A percentile compares a stretch with the other conserved stretches of the same genome.
phyloP scores from a whole-genome alignment of 106 monocot species.

The Dioscorea zingiberensis region DNA sequence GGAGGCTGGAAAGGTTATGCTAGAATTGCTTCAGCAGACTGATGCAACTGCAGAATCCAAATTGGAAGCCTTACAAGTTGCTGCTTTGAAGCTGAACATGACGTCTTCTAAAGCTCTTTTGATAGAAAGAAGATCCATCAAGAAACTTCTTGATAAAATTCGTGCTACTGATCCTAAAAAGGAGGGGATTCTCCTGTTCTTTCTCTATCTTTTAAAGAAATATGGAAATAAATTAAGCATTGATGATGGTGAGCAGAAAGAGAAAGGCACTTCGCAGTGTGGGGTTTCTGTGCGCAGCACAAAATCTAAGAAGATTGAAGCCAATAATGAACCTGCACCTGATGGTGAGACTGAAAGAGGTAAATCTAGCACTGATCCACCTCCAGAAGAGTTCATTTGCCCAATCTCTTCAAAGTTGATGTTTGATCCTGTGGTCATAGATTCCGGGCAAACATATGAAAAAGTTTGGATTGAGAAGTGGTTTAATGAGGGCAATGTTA shows the following conservation, averaged over 20 bases:
- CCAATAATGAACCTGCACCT: conserved; percentile 6
- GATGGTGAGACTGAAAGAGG: conserved; percentile 12
- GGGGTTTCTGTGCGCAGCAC: background rate
- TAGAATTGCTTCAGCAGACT: conserved; percentile 38
- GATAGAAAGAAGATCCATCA: conserved; percentile 73
- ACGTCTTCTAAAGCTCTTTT: conserved; percentile 63
- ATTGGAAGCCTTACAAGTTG: conserved; percentile 52
- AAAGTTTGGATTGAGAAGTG: conserved; percentile 66
- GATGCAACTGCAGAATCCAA: conserved; percentile 49
- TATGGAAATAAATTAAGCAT: conserved; percentile 39
- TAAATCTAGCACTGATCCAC: conserved; percentile 10
- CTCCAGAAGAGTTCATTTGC: conserved; percentile 72
- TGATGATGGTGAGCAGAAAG: conserved; percentile 16
- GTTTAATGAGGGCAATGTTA: conserved; percentile 77
- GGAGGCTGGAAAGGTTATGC: conserved; percentile 62
- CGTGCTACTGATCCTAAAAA: conserved; percentile 39
- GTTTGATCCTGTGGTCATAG: conserved; percentile 87
- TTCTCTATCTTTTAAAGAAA: conserved; percentile 64
- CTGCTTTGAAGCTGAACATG: conserved; percentile 50
- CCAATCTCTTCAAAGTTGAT: conserved; percentile 80
- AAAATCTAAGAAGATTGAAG: conserved; percentile 12
- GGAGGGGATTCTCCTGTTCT: conserved; percentile 45
- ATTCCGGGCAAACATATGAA: conserved; percentile 91
- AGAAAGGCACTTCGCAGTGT: conserved; percentile 12
- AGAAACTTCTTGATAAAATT: conserved; percentile 55